Conservation (phyloP, 345 rosid genomes). For the Gynandropsis gynandra region DNA sequence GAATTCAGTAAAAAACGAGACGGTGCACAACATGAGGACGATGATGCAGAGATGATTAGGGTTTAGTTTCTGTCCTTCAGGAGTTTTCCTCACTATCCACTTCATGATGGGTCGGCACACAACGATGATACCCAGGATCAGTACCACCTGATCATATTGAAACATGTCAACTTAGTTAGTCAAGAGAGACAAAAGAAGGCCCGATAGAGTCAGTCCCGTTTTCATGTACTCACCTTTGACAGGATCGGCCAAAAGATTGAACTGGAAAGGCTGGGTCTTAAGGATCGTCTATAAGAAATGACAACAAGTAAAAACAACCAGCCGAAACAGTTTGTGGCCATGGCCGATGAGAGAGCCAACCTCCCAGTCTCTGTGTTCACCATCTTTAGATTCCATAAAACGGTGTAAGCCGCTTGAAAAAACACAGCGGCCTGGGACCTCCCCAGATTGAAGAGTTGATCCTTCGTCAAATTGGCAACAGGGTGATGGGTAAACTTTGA, state of each 20-base stretch:
- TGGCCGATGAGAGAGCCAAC: conserved; percentile 31
- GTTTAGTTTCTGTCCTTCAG: conserved; percentile 28
- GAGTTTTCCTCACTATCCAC: conserved; percentile 33
- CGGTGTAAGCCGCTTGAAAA: conserved; percentile 25
- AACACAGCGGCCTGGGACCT: conserved; percentile 14
- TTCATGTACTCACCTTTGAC: conserved; percentile 5
- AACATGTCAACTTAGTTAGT: too few species aligned
- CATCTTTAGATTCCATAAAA: conserved; percentile 34
- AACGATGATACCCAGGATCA: conserved; percentile 10
- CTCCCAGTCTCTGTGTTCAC: conserved; percentile 38
- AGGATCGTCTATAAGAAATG: conserved; percentile 3
- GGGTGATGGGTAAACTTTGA: conserved; percentile 4
- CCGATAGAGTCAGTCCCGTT: too few species aligned
- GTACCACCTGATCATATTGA: conserved; percentile 11
- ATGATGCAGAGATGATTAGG: conserved; percentile 17
- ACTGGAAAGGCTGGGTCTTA: background rate
- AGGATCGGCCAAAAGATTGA: conserved; percentile 1
- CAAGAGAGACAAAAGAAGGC: too few species aligned
- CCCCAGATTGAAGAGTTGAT: conserved; percentile 5
- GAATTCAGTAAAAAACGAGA: conserved; percentile 12
- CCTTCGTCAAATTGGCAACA: conserved; percentile 7
- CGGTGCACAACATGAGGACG: conserved; percentile 21
- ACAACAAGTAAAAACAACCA: background rate
- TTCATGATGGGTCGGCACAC: conserved; percentile 29
- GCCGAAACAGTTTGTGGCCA: conserved; percentile 23